These are phyloP conservation scores for Juglanconis juglandina DNA, from an alignment of 2,329 filamentous ascomycete species.

Conservation along the genomic window DNA sequence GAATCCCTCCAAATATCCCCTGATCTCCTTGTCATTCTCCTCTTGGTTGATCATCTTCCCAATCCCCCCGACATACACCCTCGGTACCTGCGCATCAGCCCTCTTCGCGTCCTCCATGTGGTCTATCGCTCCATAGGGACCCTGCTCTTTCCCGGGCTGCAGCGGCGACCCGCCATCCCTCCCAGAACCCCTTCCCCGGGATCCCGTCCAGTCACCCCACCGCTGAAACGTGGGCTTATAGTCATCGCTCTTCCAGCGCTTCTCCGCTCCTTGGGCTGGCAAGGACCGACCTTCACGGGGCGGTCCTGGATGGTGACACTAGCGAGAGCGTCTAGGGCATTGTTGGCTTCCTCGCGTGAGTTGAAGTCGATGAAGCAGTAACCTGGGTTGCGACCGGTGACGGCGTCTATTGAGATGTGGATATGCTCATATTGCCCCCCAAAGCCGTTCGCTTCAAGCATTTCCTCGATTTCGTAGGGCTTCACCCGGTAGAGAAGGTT, in stretches of 20 bases:
- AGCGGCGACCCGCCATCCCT: conserved; percentile 1
- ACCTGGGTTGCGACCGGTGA: conserved; percentile 66
- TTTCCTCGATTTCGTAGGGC: conserved; percentile 33
- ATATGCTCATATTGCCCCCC: conserved; percentile 47
- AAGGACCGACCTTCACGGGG: conserved; percentile 61
- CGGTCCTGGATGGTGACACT: conserved; percentile 54
- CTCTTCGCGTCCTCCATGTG: conserved; percentile 31
- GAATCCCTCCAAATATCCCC: conserved; percentile 44
- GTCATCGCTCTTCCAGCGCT: conserved; percentile 1
- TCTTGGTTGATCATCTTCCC: conserved; percentile 46
- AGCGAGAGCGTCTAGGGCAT: conserved; percentile 55
- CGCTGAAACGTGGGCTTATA: conserved; percentile 32
- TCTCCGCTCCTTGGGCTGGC: conserved; percentile 47
- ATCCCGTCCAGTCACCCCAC: conserved; percentile 42
- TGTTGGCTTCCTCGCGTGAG: conserved; percentile 52
- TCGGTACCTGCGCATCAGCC: conserved; percentile 30
- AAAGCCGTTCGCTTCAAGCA: conserved; percentile 33
- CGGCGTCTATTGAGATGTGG: conserved; percentile 66
- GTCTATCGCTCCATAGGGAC: conserved; percentile 26
- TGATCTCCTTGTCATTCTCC: conserved; percentile 44
- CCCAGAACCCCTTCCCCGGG: not conserved
- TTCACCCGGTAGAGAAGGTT: conserved; percentile 58
- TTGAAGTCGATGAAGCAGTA: conserved; percentile 52
- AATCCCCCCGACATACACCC: conserved; percentile 51
- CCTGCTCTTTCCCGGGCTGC: conserved; percentile 20